phyloP scores from a whole-genome alignment of 441 rosid genomes.

The Flueggea neowawraea region DNA sequence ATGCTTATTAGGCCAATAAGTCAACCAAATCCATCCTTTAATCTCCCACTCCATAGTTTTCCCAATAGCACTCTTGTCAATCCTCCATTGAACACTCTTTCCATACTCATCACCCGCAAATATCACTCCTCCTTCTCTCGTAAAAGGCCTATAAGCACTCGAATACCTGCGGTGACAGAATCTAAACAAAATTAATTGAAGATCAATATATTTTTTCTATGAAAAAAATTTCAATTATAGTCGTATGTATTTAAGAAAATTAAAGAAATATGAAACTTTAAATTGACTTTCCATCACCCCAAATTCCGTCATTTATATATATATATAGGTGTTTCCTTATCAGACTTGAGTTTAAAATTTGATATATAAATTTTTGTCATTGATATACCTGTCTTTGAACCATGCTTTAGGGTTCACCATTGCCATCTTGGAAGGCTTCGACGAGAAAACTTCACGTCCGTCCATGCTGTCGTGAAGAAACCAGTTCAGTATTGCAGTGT shows the following conservation, averaged over 20 bases:
- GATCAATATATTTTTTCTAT: no score
- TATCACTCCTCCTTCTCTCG: conserved; percentile 76
- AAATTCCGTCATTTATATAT: no score
- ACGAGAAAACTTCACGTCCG: conserved; percentile 80
- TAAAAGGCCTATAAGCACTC: conserved; percentile 71
- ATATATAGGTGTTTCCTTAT: no score
- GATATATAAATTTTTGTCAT: no score
- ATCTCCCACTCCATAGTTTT: conserved; percentile 80
- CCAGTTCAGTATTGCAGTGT: conserved; percentile 64
- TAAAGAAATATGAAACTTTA: no score
- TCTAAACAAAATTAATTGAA: no score
- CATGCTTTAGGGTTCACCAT: conserved; percentile 68
- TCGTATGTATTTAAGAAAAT: no score
- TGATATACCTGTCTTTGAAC: conserved; percentile 46
- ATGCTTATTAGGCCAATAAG: conserved; percentile 90
- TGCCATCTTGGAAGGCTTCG: conserved; percentile 63
- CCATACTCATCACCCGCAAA: conserved; percentile 88
- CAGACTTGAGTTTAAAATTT: no score
- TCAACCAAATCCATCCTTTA: conserved; percentile 82
- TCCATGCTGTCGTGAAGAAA: conserved; percentile 73
- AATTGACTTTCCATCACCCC: no score
- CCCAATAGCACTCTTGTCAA: conserved; percentile 53
- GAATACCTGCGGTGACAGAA: conserved; percentile 30
- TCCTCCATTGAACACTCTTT: conserved; percentile 66
- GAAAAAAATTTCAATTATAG: no score